phyloP scores from a whole-genome alignment of 257 asterid genomes.

The Nicotiana paniculata region DNA sequence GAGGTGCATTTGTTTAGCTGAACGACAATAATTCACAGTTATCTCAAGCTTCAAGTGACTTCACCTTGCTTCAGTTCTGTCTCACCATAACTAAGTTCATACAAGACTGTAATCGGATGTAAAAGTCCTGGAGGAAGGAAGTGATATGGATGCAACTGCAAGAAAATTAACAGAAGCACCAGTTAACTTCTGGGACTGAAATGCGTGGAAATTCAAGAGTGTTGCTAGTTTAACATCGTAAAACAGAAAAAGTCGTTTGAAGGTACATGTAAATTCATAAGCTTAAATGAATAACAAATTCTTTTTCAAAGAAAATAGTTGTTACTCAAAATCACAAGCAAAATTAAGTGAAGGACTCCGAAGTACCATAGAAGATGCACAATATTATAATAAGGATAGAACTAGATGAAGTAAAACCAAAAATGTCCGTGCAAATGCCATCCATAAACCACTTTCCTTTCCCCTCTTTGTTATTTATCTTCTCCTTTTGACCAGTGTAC shows the following conservation, averaged over 20 bases:
- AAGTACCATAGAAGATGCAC: not conserved
- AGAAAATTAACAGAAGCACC: conserved; percentile 11
- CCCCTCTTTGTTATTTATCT: not conserved
- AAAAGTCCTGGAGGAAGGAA: conserved; percentile 74
- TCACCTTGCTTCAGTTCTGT: conserved; percentile 91
- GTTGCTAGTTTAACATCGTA: not conserved
- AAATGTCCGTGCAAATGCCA: not conserved
- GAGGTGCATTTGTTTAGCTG: not conserved
- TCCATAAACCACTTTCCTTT: not conserved
- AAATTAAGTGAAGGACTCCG: not conserved
- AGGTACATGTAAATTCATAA: not conserved
- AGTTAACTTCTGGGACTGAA: not conserved
- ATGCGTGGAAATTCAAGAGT: not conserved
- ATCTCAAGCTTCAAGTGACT: conserved; percentile 3
- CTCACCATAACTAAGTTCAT: conserved; percentile 92
- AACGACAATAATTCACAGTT: not conserved
- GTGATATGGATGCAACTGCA: conserved; percentile 84
- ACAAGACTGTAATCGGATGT: conserved; percentile 70
- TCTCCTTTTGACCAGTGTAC: not conserved
- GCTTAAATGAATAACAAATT: not conserved
- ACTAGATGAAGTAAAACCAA: not conserved
- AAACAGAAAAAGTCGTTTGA: not conserved
- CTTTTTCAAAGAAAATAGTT: not conserved
- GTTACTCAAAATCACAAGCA: not conserved
- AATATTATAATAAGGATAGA: not conserved